Evolutionary conservation across 139 green algal species (phyloP).

Genomic region (Dunaliella sp.): DNA sequence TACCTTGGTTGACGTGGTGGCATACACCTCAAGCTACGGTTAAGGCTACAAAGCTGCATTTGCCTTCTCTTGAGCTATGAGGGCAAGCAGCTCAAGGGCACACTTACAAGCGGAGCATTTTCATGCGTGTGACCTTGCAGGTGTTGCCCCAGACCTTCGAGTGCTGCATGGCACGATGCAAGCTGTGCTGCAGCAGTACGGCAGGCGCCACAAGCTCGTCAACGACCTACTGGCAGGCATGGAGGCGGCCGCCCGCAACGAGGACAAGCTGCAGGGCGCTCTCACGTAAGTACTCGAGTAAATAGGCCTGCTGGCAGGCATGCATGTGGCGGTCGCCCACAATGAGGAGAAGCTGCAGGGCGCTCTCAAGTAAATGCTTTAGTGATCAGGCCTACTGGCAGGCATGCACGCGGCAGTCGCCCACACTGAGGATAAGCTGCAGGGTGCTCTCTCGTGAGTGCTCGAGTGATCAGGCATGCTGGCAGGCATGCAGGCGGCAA

Average conservation of each 20-base stretch:
- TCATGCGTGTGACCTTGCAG: too few relatives aligned
- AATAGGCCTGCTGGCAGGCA: conserved; percentile 30
- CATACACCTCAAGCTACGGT: too few relatives aligned
- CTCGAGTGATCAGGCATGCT: too few relatives aligned
- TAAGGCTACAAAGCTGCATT: too few relatives aligned
- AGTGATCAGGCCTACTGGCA: too few relatives aligned
- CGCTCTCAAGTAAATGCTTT: conserved; percentile 4
- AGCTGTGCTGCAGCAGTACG: conserved; percentile 19
- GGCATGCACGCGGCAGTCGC: too few relatives aligned
- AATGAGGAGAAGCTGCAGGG: conserved; percentile 13
- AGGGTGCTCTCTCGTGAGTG: too few relatives aligned
- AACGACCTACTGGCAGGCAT: conserved; percentile 28
- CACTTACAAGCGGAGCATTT: too few relatives aligned
- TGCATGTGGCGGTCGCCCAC: not conserved
- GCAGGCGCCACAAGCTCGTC: conserved; percentile 27
- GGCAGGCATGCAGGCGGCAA: conserved; percentile 3
- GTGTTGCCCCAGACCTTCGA: not conserved
- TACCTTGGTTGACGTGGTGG: too few relatives aligned
- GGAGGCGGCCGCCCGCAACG: not conserved
- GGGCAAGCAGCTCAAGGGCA: too few relatives aligned
- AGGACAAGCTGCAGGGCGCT: conserved; percentile 16
- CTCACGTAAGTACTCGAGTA: conserved; percentile 24
- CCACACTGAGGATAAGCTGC: too few relatives aligned
- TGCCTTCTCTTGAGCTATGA: too few relatives aligned
- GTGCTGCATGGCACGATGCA: not conserved